A percentile compares a stretch with the other conserved stretches of the same genome.
Evolutionary conservation across 2,329 filamentous ascomycete species (phyloP).

Genomic region (Amesomyces nigricolor): DNA sequence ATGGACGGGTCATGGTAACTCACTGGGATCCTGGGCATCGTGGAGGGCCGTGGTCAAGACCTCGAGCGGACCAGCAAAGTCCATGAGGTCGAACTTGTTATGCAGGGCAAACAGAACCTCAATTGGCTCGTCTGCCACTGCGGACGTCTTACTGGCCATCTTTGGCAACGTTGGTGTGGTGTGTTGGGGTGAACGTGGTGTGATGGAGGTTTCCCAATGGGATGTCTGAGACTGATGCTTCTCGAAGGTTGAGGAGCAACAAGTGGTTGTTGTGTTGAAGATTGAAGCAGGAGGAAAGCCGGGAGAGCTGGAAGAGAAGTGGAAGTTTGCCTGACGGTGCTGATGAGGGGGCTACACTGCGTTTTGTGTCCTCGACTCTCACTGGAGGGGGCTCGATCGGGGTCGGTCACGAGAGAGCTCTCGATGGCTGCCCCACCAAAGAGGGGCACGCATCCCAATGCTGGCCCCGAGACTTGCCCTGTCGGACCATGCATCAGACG

Average conservation of each 20-base stretch:
- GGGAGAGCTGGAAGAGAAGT: background rate
- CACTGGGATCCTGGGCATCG: conserved; percentile 49
- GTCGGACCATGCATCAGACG: conserved; percentile 20
- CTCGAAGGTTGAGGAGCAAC: background rate
- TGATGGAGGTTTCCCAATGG: background rate
- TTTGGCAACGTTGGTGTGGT: conserved; percentile 28
- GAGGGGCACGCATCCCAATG: conserved; percentile 17
- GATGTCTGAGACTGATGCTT: background rate
- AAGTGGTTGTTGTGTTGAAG: background rate
- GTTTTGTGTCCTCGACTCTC: conserved; percentile 18
- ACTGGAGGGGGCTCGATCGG: conserved; percentile 12
- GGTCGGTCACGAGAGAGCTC: conserved; percentile 20
- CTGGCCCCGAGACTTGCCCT: background rate
- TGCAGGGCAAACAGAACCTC: conserved; percentile 57
- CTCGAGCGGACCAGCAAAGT: conserved; percentile 53
- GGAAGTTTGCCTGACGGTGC: background rate
- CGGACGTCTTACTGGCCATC: conserved; percentile 55
- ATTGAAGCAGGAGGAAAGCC: background rate
- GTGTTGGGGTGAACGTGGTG: background rate
- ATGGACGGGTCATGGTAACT: conserved; percentile 26
- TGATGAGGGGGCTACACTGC: conserved; percentile 4
- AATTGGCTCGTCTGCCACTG: conserved; percentile 54
- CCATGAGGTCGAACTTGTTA: conserved; percentile 53
- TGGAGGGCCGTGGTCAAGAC: conserved; percentile 47
- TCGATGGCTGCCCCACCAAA: conserved; percentile 18